Evolutionary conservation across 73 alveolate genomes (phyloP).

Genomic region (Tetrahymena malaccensis): DNA sequence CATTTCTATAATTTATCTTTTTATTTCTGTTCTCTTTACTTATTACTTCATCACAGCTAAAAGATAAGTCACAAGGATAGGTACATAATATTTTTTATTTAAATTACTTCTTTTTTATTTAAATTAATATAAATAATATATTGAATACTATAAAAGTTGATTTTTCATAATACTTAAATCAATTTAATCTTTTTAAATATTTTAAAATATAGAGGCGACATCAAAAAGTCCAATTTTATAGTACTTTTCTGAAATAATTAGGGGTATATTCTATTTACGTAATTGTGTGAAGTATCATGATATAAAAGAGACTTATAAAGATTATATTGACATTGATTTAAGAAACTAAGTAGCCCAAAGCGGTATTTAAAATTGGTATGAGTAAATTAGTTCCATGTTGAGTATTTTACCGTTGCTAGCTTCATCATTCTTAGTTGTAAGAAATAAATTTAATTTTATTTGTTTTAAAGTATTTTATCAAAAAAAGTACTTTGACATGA

Average conservation of each 20-base stretch:
- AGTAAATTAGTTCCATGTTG: not conserved
- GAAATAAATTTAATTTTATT: not conserved
- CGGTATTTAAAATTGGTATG: constrained; percentile 14
- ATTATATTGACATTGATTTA: constrained; percentile 16
- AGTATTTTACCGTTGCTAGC: not conserved
- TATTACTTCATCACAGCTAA: not conserved
- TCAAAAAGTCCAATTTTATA: constrained; percentile 17
- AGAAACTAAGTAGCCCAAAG: constrained; percentile 3
- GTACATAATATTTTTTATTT: not conserved
- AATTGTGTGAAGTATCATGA: not conserved
- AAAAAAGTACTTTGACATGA: not conserved
- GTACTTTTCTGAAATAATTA: not conserved
- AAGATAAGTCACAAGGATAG: constrained; percentile 6
- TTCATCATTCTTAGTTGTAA: not conserved
- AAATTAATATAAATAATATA: no score
- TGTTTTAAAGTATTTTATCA: not conserved
- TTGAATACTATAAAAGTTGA: no score
- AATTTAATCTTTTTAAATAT: no score
- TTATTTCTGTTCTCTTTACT: not conserved
- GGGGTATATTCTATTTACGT: constrained; percentile 4
- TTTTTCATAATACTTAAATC: no score
- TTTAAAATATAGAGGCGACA: not conserved
- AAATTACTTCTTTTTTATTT: no score
- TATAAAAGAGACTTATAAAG: not conserved
- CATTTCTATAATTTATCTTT: not conserved